Base-by-base conservation (phyloP, 2,329 filamentous ascomycete genomes). In the Pseudogymnoascus sp. region DNA sequence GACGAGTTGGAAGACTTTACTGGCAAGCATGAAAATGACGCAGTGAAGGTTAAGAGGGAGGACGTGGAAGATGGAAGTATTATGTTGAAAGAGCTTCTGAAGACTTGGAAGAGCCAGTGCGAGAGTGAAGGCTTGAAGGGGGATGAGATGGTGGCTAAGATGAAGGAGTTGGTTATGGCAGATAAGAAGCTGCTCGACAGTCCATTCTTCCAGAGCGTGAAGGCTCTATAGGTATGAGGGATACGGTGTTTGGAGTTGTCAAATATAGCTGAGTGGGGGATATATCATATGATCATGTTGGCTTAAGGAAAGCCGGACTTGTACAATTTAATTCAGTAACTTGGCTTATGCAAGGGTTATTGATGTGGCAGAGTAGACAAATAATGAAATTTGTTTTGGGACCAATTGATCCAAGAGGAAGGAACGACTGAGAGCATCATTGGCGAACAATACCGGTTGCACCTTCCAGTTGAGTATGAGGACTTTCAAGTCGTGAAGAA, bases 1-100 rank as follows among this genome's bases (percentile, higher is more conserved):
- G 95, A 97, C 75, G 96, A 99, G 80, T 82, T 99, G 37, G 95
- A 99, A 75, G 95, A 99, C 74, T 99, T 99, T 71, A 89, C 90
- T 0, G 84, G 84, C 61, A 93, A 92, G 77, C 86, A 90, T 70
- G 87, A 90, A 66, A 81, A 82, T 51, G 70, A 80, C 5, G 79
- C 80, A 6, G 75, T 83, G 47, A 78, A 84, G 68, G 91, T 91
- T 73, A 89, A 83, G 67, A 92, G 91, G 71, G 84, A 92, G 67
- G 92, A 99, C 69, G 89, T 97, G 0, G 92, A 96, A 70, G 86
- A 93, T 73, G 95, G 95, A 6, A 96, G 89, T 73, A 83, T 83
- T 23, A 78, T 96, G 76, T 80, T 99, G 60, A 97, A 97, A 77
- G 84, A 88, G 57, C 82, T 97, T 72, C 77, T 99, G 64, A 77